These are phyloP conservation scores for Mortierella antarctica DNA, from an alignment of 192 early-diverging fungal species.

Conservation along the genomic window DNA sequence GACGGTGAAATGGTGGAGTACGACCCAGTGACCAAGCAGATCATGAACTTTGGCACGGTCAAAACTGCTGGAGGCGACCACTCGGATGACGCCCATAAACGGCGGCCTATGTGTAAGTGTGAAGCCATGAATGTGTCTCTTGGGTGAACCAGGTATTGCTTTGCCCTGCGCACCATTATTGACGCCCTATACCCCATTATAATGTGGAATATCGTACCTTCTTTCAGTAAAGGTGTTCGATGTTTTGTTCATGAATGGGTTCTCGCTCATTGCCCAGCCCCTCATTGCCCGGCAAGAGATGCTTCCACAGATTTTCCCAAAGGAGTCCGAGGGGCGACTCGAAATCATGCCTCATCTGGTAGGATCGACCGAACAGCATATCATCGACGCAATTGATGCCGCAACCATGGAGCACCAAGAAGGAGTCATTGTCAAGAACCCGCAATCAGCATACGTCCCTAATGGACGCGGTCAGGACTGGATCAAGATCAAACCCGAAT, in stretches of 20 bases:
- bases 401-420: slow-evolving; percentile 66
- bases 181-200: no score
- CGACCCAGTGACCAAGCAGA: slow-evolving; percentile 67
- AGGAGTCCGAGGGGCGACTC: slow-evolving; percentile 63
- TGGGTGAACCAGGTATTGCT: no score
- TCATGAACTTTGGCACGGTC: slow-evolving; percentile 77
- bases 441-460: slow-evolving; percentile 63
- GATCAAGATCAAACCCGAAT: slow-evolving; percentile 87
- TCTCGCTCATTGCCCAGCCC: slow-evolving; percentile 67
- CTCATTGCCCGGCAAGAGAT: slow-evolving; percentile 63
- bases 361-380: slow-evolving; percentile 64
- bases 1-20: slow-evolving; percentile 88
- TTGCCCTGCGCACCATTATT: no score
- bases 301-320: slow-evolving; percentile 60
- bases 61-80: slow-evolving; percentile 73
- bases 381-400: slow-evolving; percentile 67
- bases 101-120: slow-evolving; percentile 61
- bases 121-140: no score
- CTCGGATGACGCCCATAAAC: slow-evolving; percentile 42
- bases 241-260: slow-evolving; percentile 74
- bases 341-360: slow-evolving; percentile 65
- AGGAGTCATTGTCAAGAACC: slow-evolving; percentile 80
- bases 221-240: slow-evolving; percentile 77
- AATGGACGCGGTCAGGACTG: slow-evolving; percentile 66
- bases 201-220: neutral